phyloP scores from a whole-genome alignment of 2,329 filamentous ascomycete species.

The Zymoseptoria brevis region DNA sequence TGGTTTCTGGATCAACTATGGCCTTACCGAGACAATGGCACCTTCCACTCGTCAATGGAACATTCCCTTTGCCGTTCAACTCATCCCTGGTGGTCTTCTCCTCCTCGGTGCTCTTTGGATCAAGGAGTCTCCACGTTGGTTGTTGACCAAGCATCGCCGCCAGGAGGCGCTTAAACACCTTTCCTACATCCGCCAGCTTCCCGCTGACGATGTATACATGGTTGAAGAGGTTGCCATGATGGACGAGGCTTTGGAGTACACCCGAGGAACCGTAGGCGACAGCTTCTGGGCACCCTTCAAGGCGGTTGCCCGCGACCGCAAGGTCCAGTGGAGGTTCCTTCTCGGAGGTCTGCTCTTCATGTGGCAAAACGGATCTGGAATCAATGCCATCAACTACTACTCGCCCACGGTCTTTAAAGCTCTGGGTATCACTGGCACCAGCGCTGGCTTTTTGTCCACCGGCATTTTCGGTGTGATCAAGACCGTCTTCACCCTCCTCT shows the following conservation, averaged over 20 bases:
- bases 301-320: conserved; percentile 45
- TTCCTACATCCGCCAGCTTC: conserved; percentile 58
- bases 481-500: conserved; percentile 59
- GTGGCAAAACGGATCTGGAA: conserved; percentile 69
- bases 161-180: conserved; percentile 37
- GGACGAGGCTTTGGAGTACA: conserved; percentile 60
- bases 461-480: conserved; percentile 73
- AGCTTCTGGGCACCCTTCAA: conserved; percentile 70
- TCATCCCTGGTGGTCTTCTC: conserved; percentile 58
- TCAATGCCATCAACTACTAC: conserved; percentile 75
- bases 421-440: conserved; percentile 54
- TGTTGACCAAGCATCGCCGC: conserved; percentile 35
- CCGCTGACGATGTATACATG: conserved; percentile 55
- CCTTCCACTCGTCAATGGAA: conserved; percentile 39
- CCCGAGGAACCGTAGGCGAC: conserved; percentile 53
- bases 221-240: conserved; percentile 65
- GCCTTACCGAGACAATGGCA: conserved; percentile 36
- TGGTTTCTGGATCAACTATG: conserved; percentile 45
- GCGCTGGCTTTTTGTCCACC: conserved; percentile 56
- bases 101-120: conserved; percentile 37
- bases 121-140: conserved; percentile 39
- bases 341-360: conserved; percentile 67
- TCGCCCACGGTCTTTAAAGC: conserved; percentile 60
- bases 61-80: conserved; percentile 53
- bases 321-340: conserved; percentile 63